phyloP scores from a whole-genome alignment of 2,329 filamentous ascomycete species.

The Talaromyces sp. region DNA sequence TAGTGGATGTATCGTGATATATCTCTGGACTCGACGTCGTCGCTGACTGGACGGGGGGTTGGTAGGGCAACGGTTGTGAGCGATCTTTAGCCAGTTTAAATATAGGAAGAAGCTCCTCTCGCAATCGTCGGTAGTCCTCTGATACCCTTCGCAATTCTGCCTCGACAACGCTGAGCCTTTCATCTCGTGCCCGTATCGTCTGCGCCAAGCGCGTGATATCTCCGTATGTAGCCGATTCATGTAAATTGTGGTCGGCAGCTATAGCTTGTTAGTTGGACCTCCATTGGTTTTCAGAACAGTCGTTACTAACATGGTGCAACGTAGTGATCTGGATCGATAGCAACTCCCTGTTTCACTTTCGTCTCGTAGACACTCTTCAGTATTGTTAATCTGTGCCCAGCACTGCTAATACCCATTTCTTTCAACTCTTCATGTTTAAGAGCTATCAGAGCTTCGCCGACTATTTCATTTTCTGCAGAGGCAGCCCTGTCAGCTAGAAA shows the following conservation, averaged over 20 bases:
- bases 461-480: conserved; percentile 82
- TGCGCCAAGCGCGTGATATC: conserved; percentile 90
- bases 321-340: conserved; percentile 90
- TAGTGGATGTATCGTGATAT: conserved; percentile 17
- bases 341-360: conserved; percentile 89
- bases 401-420: conserved; percentile 88
- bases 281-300: not conserved
- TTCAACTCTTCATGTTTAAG: conserved; percentile 91
- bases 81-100: conserved; percentile 89
- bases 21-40: conserved; percentile 38
- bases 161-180: conserved; percentile 81
- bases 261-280: conserved; percentile 10
- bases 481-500: not conserved
- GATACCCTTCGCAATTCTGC: conserved; percentile 77
- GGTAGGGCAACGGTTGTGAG: conserved; percentile 75
- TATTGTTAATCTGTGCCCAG: conserved; percentile 91
- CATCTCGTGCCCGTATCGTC: conserved; percentile 83
- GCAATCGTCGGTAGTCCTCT: conserved; percentile 82
- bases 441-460: conserved; percentile 84
- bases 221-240: conserved; percentile 83
- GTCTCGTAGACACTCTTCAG: conserved; percentile 95
- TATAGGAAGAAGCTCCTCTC: conserved; percentile 88
- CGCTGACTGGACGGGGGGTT: conserved; percentile 38
- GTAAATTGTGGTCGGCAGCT: conserved; percentile 90
- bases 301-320: conserved; percentile 75